Percentiles rank a stretch among this genome's conserved stretches.
These are phyloP conservation scores for Helicostylum pulchrum DNA, from an alignment of 192 early-diverging fungal genomes.

Conservation along the genomic window DNA sequence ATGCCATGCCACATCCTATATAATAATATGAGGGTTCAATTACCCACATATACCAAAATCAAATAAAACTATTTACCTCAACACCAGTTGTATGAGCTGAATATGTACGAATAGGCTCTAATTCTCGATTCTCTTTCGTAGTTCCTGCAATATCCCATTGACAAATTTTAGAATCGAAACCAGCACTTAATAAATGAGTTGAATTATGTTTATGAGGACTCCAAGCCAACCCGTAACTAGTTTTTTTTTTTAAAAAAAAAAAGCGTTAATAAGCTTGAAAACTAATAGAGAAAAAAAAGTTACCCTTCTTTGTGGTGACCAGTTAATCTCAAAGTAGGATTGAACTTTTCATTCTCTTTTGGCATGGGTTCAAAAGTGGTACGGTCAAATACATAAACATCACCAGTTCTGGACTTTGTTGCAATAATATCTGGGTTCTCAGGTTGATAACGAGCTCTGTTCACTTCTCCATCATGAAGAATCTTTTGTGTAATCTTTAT, in stretches of 20 bases:
- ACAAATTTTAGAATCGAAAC: conserved; percentile 90
- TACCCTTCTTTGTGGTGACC: conserved; percentile 95
- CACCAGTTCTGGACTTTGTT: conserved; percentile 86
- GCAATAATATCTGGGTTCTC: conserved; percentile 96
- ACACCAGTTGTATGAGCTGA: conserved; percentile 87
- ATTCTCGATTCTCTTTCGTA: conserved; percentile 68
- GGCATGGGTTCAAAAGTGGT: conserved; percentile 83
- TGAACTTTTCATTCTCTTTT: conserved; percentile 68
- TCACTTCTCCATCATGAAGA: conserved; percentile 96
- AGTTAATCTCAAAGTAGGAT: conserved; percentile 80
- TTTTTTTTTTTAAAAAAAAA: neutral
- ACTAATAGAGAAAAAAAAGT: conserved; percentile 9
- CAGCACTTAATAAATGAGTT: conserved; percentile 84
- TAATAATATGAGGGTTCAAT: neutral
- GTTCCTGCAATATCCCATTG: conserved; percentile 87
- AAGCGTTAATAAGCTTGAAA: neutral
- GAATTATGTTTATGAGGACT: conserved; percentile 63
- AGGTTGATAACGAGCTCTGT: conserved; percentile 96
- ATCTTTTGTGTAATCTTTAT: conserved; percentile 94
- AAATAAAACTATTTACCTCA: conserved; percentile 50
- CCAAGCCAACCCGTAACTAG: conserved; percentile 91
- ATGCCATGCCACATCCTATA: conserved; percentile 92
- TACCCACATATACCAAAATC: neutral
- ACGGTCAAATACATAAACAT: conserved; percentile 96
- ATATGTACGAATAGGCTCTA: conserved; percentile 80